Conservation (phyloP, 371 early-diverging fungal species). For the Phascolomyces articulosus region DNA sequence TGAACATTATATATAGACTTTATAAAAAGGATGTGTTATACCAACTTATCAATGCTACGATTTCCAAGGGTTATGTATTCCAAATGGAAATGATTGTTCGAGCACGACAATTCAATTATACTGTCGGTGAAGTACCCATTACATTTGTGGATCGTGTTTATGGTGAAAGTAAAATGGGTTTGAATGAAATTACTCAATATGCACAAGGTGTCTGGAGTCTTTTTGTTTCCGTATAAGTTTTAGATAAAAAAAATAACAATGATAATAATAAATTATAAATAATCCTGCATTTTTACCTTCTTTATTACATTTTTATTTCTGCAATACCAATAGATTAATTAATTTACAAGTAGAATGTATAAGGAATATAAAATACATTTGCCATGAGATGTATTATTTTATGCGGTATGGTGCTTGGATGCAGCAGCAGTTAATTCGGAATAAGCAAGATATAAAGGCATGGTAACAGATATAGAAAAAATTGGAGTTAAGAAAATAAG, state of each 20-base stretch:
- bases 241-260: too few species aligned
- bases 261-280: too few species aligned
- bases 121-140: conserved; percentile 95
- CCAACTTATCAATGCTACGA: conserved; percentile 83
- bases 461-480: conserved; percentile 48
- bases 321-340: too few species aligned
- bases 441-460: conserved; percentile 51
- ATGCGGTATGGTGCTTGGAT: background rate
- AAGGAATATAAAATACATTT: too few species aligned
- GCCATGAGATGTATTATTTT: too few species aligned
- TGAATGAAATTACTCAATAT: conserved; percentile 93
- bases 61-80: conserved; percentile 98
- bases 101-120: conserved; percentile 87
- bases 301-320: too few species aligned
- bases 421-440: conserved; percentile 22
- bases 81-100: conserved; percentile 99
- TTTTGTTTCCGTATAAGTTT: conserved; percentile 69
- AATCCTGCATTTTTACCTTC: background rate
- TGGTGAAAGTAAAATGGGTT: conserved; percentile 95
- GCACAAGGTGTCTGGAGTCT: conserved; percentile 88
- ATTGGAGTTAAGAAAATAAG: conserved; percentile 35
- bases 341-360: too few species aligned
- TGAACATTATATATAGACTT: conserved; percentile 52
- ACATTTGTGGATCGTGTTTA: conserved; percentile 98
- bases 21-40: conserved; percentile 94